Conservation (phyloP, 352 stramenopile species). For the Phytophthora parvispora region DNA sequence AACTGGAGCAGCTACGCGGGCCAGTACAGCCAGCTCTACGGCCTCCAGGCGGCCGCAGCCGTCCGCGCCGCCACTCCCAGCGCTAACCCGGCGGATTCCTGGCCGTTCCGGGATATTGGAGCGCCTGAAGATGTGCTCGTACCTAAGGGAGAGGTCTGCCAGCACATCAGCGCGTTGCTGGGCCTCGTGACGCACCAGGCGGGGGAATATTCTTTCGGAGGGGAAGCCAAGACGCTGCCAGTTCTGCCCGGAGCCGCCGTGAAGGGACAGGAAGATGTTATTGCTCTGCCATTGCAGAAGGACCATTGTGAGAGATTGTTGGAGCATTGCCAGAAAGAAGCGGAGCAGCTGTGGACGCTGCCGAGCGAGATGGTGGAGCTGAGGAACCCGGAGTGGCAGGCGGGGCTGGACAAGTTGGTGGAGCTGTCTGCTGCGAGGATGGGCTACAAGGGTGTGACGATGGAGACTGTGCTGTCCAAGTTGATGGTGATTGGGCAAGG, state of each 20-base stretch:
- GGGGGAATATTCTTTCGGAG: constrained; percentile 13
- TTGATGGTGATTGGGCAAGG: constrained; percentile 11
- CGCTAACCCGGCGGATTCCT: background rate
- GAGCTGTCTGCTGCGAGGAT: background rate
- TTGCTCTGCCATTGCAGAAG: constrained; percentile 15
- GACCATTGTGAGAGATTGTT: constrained; percentile 9
- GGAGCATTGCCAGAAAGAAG: constrained; percentile 2
- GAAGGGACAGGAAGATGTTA: constrained; percentile 1
- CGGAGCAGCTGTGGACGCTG: constrained; percentile 5
- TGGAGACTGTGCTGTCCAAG: constrained; percentile 14
- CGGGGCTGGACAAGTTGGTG: constrained; percentile 2
- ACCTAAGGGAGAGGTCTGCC: constrained; percentile 10
- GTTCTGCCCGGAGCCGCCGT: constrained; percentile 3
- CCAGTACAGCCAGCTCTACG: background rate
- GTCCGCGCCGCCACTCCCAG: background rate
- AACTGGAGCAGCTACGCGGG: background rate
- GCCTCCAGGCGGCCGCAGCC: background rate
- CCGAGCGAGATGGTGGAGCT: constrained; percentile 14
- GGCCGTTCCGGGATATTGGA: constrained; percentile 19
- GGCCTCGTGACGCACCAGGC: constrained; percentile 8
- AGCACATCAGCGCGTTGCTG: constrained; percentile 19
- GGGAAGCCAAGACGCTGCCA: constrained; percentile 3
- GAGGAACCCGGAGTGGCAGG: constrained; percentile 16
- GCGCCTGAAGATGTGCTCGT: constrained; percentile 17
- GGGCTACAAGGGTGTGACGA: constrained; percentile 6